Evolutionary conservation across 2,329 filamentous ascomycete genomes (phyloP).

Genomic region (Laburnicola sp.): DNA sequence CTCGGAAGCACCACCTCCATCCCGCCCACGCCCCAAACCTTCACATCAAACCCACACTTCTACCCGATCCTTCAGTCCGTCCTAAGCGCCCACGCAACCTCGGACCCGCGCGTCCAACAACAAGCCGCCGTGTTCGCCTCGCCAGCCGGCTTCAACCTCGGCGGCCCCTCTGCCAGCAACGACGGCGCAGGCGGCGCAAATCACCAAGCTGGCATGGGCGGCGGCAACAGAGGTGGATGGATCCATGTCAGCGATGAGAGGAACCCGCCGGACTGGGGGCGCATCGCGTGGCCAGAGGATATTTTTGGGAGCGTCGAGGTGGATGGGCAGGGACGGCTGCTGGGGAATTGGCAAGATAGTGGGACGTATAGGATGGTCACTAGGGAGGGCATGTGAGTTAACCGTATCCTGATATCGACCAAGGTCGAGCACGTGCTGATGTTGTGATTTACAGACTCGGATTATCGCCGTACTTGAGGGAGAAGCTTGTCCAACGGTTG

Average conservation of each 20-base stretch:
- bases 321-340: conserved; percentile 60
- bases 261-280: conserved; percentile 64
- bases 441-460: conserved; percentile 44
- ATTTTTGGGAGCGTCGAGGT: conserved; percentile 68
- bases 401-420: too few species aligned
- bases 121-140: conserved; percentile 65
- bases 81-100: conserved; percentile 56
- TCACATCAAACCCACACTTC: conserved; percentile 61
- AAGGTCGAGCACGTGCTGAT: conserved; percentile 3
- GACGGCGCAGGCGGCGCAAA: conserved; percentile 60
- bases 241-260: conserved; percentile 65
- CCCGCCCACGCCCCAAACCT: conserved; percentile 60
- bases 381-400: conserved; percentile 60
- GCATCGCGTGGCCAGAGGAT: conserved; percentile 68
- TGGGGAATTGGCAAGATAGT: conserved; percentile 62
- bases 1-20: conserved; percentile 59
- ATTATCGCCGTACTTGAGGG: conserved; percentile 53
- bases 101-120: conserved; percentile 60
- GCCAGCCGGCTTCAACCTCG: conserved; percentile 58
- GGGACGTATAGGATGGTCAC: conserved; percentile 66
- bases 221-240: conserved; percentile 62
- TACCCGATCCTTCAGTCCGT: conserved; percentile 60
- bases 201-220: conserved; percentile 61
- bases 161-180: conserved; percentile 42
- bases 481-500: conserved; percentile 54